Conservation (phyloP, 305 asterid genomes). For the Fraxinus velutina region DNA sequence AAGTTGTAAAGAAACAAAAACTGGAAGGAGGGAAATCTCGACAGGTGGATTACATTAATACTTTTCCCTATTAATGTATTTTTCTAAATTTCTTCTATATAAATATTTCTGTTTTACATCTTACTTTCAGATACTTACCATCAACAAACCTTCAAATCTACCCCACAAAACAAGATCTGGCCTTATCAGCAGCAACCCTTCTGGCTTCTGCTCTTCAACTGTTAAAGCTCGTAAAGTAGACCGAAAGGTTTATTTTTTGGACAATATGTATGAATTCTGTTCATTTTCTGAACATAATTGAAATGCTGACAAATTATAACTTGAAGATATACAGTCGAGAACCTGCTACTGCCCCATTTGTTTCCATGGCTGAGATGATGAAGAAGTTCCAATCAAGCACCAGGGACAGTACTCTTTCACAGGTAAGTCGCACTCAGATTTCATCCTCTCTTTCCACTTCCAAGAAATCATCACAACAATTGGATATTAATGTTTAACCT, state of each 20-base stretch:
- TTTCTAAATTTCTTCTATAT: background rate
- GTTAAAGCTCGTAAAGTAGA: slow-evolving; percentile 56
- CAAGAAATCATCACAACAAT: background rate
- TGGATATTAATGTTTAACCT: background rate
- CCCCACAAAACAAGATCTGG: slow-evolving; percentile 79
- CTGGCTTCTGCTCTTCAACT: slow-evolving; percentile 43
- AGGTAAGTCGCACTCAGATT: slow-evolving; percentile 31
- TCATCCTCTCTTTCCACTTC: background rate
- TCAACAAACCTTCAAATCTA: slow-evolving; percentile 55
- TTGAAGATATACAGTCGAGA: slow-evolving; percentile 67
- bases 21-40: slow-evolving; percentile 76
- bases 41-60: slow-evolving; percentile 42
- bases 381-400: slow-evolving; percentile 75
- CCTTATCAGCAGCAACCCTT: slow-evolving; percentile 33
- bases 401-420: slow-evolving; percentile 55
- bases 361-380: slow-evolving; percentile 87
- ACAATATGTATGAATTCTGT: background rate
- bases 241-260: slow-evolving; percentile 46
- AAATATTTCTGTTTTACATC: background rate
- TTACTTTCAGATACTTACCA: slow-evolving; percentile 55
- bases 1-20: slow-evolving; percentile 83
- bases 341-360: slow-evolving; percentile 54
- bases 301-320: slow-evolving; percentile 15
- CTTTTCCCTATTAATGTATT: background rate
- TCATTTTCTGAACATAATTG: background rate